phyloP scores from a whole-genome alignment of 78 protist species.

The Dictyostelium intermedium region DNA sequence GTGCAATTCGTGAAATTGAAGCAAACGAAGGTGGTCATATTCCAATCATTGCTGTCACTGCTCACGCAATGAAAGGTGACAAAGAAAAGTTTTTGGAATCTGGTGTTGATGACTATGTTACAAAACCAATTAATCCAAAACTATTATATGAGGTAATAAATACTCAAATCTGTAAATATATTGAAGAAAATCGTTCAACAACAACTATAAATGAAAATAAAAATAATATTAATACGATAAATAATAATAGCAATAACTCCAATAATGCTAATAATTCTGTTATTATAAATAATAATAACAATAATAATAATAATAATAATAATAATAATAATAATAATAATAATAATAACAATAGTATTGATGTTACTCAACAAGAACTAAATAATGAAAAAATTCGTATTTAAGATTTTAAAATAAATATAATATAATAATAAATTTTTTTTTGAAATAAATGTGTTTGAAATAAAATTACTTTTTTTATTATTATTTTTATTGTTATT shows the following conservation, averaged over 20 bases:
- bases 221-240: not conserved
- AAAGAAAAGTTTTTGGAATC: constrained; percentile 52
- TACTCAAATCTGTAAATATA: constrained; percentile 10
- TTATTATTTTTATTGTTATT: no score
- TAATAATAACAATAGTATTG: not conserved
- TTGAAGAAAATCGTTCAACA: not conserved
- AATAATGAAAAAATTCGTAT: not conserved
- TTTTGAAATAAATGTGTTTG: not conserved
- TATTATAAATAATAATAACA: no score
- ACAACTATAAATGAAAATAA: not conserved
- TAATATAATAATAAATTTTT: not conserved
- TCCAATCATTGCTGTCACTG: constrained; percentile 83
- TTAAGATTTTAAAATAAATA: not conserved
- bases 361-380: not conserved
- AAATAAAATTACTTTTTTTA: no score
- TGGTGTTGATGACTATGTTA: constrained; percentile 86
- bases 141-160: constrained; percentile 34
- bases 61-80: constrained; percentile 61
- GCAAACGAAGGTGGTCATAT: constrained; percentile 13
- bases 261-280: no score
- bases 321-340: no score
- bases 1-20: constrained; percentile 61
- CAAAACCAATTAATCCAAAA: constrained; percentile 80
- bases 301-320: no score
- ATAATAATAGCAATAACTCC: not conserved